Evolutionary conservation across 345 rosid species (phyloP).

Genomic region (Eucalyptus regnans): DNA sequence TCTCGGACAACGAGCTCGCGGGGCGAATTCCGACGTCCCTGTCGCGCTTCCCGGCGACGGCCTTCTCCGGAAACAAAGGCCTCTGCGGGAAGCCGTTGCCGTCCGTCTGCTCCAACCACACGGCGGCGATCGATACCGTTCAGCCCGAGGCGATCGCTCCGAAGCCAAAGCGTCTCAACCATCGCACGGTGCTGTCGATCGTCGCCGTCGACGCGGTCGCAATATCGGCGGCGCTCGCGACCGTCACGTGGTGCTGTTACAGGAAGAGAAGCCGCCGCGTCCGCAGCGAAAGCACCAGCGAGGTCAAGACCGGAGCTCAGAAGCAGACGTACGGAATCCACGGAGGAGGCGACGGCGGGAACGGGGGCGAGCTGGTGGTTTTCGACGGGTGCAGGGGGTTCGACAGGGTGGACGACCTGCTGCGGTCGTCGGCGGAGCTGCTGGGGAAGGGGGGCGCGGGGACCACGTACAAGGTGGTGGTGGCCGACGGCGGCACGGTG

Average conservation of each 20-base stretch:
- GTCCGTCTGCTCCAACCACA: conserved; percentile 3
- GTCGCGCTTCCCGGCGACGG: conserved; percentile 8
- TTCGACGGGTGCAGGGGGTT: conserved; percentile 26
- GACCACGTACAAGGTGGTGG: conserved; percentile 24
- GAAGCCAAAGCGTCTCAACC: neutral
- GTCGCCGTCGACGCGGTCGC: conserved; percentile 6
- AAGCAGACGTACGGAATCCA: neutral
- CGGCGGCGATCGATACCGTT: neutral
- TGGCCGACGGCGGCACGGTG: conserved; percentile 13
- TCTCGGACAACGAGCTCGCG: conserved; percentile 16
- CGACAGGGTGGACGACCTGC: conserved; percentile 13
- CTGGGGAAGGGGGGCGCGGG: conserved; percentile 32
- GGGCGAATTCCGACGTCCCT: conserved; percentile 20
- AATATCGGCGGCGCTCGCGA: neutral
- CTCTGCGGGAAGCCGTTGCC: conserved; percentile 29
- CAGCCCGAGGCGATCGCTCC: neutral
- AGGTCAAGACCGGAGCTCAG: neutral
- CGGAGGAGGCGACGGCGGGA: neutral
- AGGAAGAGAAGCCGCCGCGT: neutral
- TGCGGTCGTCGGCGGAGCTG: conserved; percentile 33
- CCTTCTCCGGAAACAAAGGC: conserved; percentile 16
- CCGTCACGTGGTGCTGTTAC: conserved; percentile 13
- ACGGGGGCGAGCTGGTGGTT: conserved; percentile 12
- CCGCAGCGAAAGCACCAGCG: neutral
- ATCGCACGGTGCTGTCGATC: neutral